phyloP scores from a whole-genome alignment of 2,329 filamentous ascomycete genomes.

The Hymenoscyphus scutula region DNA sequence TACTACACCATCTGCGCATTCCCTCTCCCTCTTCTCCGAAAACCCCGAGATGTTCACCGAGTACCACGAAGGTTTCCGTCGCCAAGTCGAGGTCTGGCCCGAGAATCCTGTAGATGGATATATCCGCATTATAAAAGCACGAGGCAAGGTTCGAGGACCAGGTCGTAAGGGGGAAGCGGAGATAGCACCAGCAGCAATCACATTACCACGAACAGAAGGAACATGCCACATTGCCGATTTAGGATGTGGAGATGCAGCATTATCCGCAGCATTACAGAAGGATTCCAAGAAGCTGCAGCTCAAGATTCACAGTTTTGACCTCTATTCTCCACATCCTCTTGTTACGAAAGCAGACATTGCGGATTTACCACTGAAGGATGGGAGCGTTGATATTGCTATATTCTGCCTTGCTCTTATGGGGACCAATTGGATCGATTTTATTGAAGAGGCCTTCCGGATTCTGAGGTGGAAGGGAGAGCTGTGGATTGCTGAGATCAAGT shows the following conservation, averaged over 20 bases:
- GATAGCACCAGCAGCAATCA: constrained; percentile 24
- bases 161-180: constrained; percentile 21
- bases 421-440: constrained; percentile 95
- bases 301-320: constrained; percentile 79
- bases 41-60: constrained; percentile 93
- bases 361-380: constrained; percentile 71
- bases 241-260: constrained; percentile 86
- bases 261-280: constrained; percentile 66
- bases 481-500: constrained; percentile 97
- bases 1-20: constrained; percentile 80
- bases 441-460: constrained; percentile 92
- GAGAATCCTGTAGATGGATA: constrained; percentile 93
- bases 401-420: constrained; percentile 98
- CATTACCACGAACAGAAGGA: constrained; percentile 69
- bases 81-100: constrained; percentile 94
- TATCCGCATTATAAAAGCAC: constrained; percentile 64
- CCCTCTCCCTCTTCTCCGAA: constrained; percentile 77
- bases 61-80: constrained; percentile 94
- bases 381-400: constrained; percentile 79
- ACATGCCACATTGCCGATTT: constrained; percentile 82
- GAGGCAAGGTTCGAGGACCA: constrained; percentile 54
- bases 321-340: constrained; percentile 71
- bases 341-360: constrained; percentile 90
- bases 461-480: constrained; percentile 93
- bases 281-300: constrained; percentile 67